Evolutionary conservation across 2,329 filamentous ascomycete species (phyloP), one percentile per base, ranked within the genome.

Genomic region (Colletotrichum abscissum): DNA sequence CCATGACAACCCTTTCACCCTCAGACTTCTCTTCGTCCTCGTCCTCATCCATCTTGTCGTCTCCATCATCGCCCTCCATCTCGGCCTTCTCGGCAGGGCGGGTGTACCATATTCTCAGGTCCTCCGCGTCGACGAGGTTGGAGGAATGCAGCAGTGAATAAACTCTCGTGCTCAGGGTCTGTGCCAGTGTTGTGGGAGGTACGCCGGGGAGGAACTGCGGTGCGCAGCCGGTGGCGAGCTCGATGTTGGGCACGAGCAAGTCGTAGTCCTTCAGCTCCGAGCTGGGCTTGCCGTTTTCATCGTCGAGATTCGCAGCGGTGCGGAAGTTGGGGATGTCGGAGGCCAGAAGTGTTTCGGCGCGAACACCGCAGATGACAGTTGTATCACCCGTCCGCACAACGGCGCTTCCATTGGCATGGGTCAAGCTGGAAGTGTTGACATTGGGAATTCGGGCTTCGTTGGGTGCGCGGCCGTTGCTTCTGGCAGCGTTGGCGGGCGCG

Each of bases 321-420:
- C 92, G 85, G 83, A 88, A 93, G 77, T 90, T 91, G 60, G 92
- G 92, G 72, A 97, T 94, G 80, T 94, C 91, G 63, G 89, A 88
- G 3, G 93, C 92, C 60, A 92, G 88, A 30, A 99, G 86, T 7
- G 97, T 92, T 84, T 99, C 97, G 65, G 89, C 95, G 57, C 96
- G 91, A 24, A 99, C 91, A 70, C 96, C 97, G 80, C 95, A 98
- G 49, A 99, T 95, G n/a, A 95, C 94, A 1, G 95, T 95, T 1
- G 96, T 98, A 82, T 97, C 94, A 59, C 97, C 97, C 64, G 94
- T 87, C 46, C 97, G 91, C 63, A 98, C 93, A 0, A 98, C 92
- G 1, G 96, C 93, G 78, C 94, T 97, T 64, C 97, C 97, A 80
- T 97, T 92, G 69, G 95, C 93, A 82, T 99, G 95, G 0, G 95